Conservation (phyloP, 1,284 basidiomycete genomes). For the Schizophyllum amplum region DNA sequence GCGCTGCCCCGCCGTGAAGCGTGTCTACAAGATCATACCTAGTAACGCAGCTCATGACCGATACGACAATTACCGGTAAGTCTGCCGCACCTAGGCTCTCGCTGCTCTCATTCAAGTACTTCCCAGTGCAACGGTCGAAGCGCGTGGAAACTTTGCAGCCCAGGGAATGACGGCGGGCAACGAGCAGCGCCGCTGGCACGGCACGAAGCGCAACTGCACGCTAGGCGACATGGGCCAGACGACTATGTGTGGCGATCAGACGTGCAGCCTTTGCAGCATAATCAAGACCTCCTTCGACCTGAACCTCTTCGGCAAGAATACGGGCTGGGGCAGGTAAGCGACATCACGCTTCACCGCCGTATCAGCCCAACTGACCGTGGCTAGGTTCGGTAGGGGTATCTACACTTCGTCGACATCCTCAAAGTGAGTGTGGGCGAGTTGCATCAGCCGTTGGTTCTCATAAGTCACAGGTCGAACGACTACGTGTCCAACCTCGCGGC, state of each 20-base stretch:
- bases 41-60: slow-evolving; percentile 35
- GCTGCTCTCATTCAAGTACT: not conserved
- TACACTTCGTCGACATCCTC: slow-evolving; percentile 55
- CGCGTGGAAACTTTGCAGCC: slow-evolving; percentile 44
- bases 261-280: slow-evolving; percentile 2
- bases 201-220: slow-evolving; percentile 1
- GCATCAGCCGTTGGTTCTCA: not conserved
- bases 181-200: slow-evolving; percentile 4
- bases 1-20: slow-evolving; percentile 45
- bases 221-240: not conserved
- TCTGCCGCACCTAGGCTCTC: not conserved
- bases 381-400: slow-evolving; percentile 52
- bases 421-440: slow-evolving; percentile 30
- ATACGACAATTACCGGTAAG: slow-evolving; percentile 53
- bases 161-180: slow-evolving; percentile 33
- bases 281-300: slow-evolving; percentile 1
- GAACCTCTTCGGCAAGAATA: not conserved
- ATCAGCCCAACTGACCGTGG: not conserved
- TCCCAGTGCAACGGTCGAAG: slow-evolving; percentile 41
- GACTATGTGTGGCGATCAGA: not conserved
- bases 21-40: slow-evolving; percentile 52
- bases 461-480: not conserved
- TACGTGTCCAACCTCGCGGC: not conserved
- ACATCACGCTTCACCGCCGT: not conserved
- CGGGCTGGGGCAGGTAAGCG: slow-evolving; percentile 1